Base-by-base conservation (phyloP, 495 filamentous ascomycete species). In the Aspergillus funiculosus region DNA sequence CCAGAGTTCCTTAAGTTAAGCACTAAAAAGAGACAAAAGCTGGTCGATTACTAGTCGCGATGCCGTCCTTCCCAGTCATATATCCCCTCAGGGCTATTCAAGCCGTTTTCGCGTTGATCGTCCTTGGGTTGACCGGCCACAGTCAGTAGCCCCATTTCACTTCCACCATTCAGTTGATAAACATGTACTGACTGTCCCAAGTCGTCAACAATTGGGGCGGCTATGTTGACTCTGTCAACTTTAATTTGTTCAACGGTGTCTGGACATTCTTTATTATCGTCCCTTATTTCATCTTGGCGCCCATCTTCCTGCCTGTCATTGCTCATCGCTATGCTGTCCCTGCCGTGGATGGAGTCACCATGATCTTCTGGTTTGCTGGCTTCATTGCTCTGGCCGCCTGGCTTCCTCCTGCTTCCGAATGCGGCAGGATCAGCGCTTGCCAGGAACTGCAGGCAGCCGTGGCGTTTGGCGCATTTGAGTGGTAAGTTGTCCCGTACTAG, bases 341-440 rank as follows among this genome's bases (percentile, higher is more conserved):
- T 6, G 80, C 54, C n/a, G 66, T 84, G 22, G 84, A 90, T 50
- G 65, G 66, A 32, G 35, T 91, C 9, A 89, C 87, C n/a, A 82
- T 79, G 72, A 73, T 90, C 27, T 89, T 91, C 72, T 94, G 89
- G 89, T 89, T 95, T 59, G 80, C 82, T 0, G 87, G 86, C 19
- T 85, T 85, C 48, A 81, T 94, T 58, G 86, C 86, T 0, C 56
- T 88, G 1, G 86, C 80, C 2, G 81, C 78, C 3, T 69, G 73
- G 45, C 60, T 85, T 32, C 74, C 71, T 13, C 58, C 73, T 4
- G 45, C 77, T 4, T 38, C 36, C 1, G 51, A 57, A 30, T 84
- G 80, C 43, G 57, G 57, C 7, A 69, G 66, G 10, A 9, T 15
- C 4, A 62, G 61, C 25, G 61, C 66, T 7, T 83, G 81, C 48